phyloP scores from a whole-genome alignment of 768 basidiomycete genomes.

The Mycena maculata region DNA sequence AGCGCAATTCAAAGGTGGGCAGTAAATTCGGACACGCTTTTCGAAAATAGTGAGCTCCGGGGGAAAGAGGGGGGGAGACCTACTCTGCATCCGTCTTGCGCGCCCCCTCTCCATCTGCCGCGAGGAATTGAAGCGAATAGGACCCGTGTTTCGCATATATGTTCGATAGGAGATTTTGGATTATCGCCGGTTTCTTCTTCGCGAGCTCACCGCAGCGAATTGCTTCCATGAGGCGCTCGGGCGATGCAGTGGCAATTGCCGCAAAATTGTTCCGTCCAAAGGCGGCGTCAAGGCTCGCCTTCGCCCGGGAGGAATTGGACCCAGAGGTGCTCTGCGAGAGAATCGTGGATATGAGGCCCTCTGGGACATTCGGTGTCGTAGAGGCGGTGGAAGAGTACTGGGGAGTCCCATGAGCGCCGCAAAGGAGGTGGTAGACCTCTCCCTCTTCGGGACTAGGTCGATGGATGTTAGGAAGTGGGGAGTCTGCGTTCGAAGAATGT shows the following conservation, averaged over 20 bases:
- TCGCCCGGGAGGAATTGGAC: conserved; percentile 62
- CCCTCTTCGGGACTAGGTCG: neutral
- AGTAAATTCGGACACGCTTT: no score
- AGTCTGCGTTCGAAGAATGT: neutral
- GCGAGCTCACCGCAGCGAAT: conserved; percentile 68
- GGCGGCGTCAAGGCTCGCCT: conserved; percentile 55
- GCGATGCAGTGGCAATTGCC: conserved; percentile 58
- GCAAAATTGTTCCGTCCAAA: conserved; percentile 65
- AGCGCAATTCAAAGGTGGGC: no score
- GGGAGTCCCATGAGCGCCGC: neutral
- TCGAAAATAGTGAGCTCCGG: no score
- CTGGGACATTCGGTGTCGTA: conserved; percentile 62
- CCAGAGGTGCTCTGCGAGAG: conserved; percentile 71
- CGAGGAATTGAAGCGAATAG: neutral
- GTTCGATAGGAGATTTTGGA: conserved; percentile 58
- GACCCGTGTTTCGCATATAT: conserved; percentile 47
- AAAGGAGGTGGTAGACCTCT: conserved; percentile 1
- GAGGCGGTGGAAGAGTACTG: neutral
- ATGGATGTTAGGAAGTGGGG: neutral
- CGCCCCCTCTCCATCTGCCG: neutral
- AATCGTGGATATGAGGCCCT: conserved; percentile 67
- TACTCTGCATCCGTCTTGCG: conserved; percentile 12
- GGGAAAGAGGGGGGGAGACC: no score
- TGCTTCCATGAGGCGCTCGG: conserved; percentile 56
- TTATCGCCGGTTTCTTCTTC: conserved; percentile 67